Evolutionary conservation across 2,329 filamentous ascomycete species (phyloP), one percentile per base, ranked within the genome.

Genomic region (Penicillium freii): DNA sequence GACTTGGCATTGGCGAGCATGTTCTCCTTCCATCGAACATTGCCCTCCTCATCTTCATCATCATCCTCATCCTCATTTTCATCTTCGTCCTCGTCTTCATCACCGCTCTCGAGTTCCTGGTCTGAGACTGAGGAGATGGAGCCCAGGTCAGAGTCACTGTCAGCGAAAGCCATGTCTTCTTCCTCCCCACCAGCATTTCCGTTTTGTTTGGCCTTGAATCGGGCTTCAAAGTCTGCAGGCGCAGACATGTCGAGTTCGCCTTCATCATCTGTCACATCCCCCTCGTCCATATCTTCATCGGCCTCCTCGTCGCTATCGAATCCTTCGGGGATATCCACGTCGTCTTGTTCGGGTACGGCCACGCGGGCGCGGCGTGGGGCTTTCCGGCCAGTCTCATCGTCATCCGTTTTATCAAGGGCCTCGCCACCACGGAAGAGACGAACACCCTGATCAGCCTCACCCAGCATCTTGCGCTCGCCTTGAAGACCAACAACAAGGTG

Each of bases 131-230:
- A 82, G 9, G 91, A 96, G 62, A 97, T 76, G 4, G 93, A 96
- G 7, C 94, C 94, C 5, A 99, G 82, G 71, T 99, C 95, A 0
- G 94, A 99, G 73, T 99, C 95, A 69, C 91, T 96, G 69, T 99
- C 94, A 15, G 94, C 94, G 78, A 97, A 99, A 1, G 87, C 91
- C 56, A 97, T 68, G 54, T 96, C 91, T 31, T 86, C 90, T 25
- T 86, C 84, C 11, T 79, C 80, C 19, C 83, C 78, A 5, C 7
- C 50, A 5, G 80, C 78, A 19, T 82, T 82, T n/a, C 81, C 83
- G 53, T 83, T 84, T 36, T 80, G 75, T 29, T 69, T 69, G 55
- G 77, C 71, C 53, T 69, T 75, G 58, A 81, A 76, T 13, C 69
- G 73, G 27, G 73, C 71, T 38, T 75, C 77, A 23, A 80, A 77